Percentiles rank a stretch among this genome's conserved stretches.
Evolutionary conservation across 2,329 filamentous ascomycete species (phyloP).

Genomic region (Ophiocordyceps polyrhachis-furcata): DNA sequence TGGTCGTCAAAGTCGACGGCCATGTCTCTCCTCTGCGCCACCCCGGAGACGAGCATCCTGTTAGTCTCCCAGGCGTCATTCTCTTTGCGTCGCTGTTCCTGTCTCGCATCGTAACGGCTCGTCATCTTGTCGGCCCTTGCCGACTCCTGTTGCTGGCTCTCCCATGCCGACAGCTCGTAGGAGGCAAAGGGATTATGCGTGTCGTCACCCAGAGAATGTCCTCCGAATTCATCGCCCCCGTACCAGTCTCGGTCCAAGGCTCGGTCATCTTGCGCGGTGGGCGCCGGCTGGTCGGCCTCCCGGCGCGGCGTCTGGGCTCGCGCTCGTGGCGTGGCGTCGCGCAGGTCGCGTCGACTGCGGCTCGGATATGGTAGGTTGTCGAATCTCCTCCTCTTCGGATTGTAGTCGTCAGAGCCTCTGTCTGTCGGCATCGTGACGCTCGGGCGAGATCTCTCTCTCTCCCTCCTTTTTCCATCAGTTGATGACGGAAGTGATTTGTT

Average conservation of each 20-base stretch:
- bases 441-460: conserved; percentile 10
- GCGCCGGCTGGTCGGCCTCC: conserved; percentile 34
- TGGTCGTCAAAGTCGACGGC: conserved; percentile 79
- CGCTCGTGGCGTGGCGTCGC: conserved; percentile 14
- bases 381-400: conserved; percentile 19
- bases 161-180: conserved; percentile 54
- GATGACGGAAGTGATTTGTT: background rate
- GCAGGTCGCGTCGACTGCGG: conserved; percentile 14
- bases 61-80: conserved; percentile 98
- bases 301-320: conserved; percentile 21
- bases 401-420: conserved; percentile 18
- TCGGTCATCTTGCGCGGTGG: conserved; percentile 48
- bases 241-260: conserved; percentile 89
- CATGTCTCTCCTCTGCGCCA: conserved; percentile 74
- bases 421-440: conserved; percentile 6
- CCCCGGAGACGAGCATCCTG: conserved; percentile 89
- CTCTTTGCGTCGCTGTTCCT: conserved; percentile 76
- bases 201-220: conserved; percentile 75
- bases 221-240: conserved; percentile 62
- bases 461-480: no score
- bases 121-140: conserved; percentile 66
- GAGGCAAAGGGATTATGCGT: conserved; percentile 81
- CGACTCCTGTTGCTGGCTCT: conserved; percentile 59
- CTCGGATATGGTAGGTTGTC: conserved; percentile 13
- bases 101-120: conserved; percentile 46